Conservation (phyloP, 2,329 filamentous ascomycete genomes). For the Aspergillus fumigatus region DNA sequence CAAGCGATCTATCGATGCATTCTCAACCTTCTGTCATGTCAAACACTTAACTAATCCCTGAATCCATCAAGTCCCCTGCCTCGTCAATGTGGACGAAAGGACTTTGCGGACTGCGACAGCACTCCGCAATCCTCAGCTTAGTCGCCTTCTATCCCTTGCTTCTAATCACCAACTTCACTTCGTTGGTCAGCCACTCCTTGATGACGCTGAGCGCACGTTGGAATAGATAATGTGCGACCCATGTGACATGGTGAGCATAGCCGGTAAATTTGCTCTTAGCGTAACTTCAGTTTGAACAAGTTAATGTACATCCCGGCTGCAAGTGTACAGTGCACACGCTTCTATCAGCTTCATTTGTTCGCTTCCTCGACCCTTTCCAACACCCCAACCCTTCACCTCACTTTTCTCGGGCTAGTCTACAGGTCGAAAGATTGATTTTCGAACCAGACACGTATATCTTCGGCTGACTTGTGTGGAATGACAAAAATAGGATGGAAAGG, state of each 20-base stretch:
- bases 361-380: neutral
- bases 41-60: neutral
- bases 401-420: slow-evolving; percentile 5
- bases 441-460: slow-evolving; percentile 63
- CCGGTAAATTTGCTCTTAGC: neutral
- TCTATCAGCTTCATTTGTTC: neutral
- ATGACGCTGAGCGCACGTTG: neutral
- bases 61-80: neutral
- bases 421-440: slow-evolving; percentile 29
- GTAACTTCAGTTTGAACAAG: neutral
- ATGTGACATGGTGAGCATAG: neutral
- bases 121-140: neutral
- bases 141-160: neutral
- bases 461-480: slow-evolving; percentile 67
- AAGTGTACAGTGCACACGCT: neutral
- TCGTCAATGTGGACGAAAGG: neutral
- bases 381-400: neutral
- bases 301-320: neutral
- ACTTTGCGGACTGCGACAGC: neutral
- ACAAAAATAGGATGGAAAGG: slow-evolving; percentile 81
- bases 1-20: neutral
- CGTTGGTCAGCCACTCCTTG: neutral
- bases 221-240: neutral
- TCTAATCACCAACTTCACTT: neutral
- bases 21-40: neutral